Evolutionary conservation across 192 early-diverging fungal genomes (phyloP), one percentile per base, ranked within the genome.

Genomic region (Coemansia sp.): DNA sequence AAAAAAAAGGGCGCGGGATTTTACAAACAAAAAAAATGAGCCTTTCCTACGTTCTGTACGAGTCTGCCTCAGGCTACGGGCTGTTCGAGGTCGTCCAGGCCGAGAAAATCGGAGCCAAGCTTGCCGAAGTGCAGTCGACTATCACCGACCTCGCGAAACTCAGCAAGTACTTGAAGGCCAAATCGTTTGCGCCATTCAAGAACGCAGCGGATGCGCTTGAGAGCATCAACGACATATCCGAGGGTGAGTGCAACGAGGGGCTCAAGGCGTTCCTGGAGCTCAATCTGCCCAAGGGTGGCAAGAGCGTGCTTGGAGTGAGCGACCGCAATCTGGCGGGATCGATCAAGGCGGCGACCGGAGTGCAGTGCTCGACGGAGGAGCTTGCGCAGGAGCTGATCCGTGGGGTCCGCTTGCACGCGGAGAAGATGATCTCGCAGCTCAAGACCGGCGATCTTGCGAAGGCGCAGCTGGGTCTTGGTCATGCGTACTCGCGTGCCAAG

Each of bases 141-240:
- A 81, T 94, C 43, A 75, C 83, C 38, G 96, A 98, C 82, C 85
- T 95, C 46, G 85, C 89, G 54, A 92, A 92, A 78, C 97, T 99
- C 74, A 86, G 89, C 70, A 93, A 96, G 75, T 88, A 87, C 72
- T 74, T 98, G 55, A 93, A 93, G 74, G 86, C 96, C 69, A 94
- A 91, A 83, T 94, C 93, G n/a, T 97, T 98, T 75, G 86, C 85
- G 43, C 96, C 97, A 52, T 99, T 99, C 87, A 95, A 95, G 81
- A 91, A 84, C 76, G 94, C 97, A 38, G 94, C 91, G 34, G 90
- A 99, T 81, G 97, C 97, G 66, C 84, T 99, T 36, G 96, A 98
- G 78, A 99, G 98, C 84, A 91, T 93, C 61, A 98, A 95, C 84
- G 95, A 97, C 73, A 89, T 99, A 22, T 96, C 95, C 59, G 97